Evolutionary conservation across 345 rosid genomes (phyloP).

Genomic region (Salix caprea): DNA sequence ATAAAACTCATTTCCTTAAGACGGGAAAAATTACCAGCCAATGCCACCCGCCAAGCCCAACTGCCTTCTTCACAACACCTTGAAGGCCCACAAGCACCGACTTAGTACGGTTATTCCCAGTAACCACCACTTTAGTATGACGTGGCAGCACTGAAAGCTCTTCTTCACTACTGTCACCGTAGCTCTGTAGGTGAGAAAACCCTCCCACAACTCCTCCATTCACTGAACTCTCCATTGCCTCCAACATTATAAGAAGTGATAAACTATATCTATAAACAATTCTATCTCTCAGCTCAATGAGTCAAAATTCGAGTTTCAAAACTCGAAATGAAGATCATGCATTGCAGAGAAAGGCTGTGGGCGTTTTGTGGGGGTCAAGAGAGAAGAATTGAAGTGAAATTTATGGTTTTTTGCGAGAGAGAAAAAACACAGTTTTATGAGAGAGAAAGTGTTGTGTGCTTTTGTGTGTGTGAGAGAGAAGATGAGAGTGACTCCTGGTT

Average conservation of each 20-base stretch:
- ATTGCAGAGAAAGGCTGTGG: slow-evolving; percentile 42
- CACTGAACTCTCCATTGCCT: slow-evolving; percentile 61
- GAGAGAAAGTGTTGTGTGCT: slow-evolving; percentile 12
- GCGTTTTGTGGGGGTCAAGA: slow-evolving; percentile 18
- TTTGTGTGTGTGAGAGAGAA: slow-evolving; percentile 2
- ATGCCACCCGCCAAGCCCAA: slow-evolving; percentile 98
- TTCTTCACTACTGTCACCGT: slow-evolving; percentile 80
- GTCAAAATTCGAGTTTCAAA: slow-evolving; percentile 19
- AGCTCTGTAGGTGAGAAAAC: slow-evolving; percentile 67
- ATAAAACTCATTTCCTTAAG: slow-evolving; percentile 1
- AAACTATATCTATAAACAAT: neutral
- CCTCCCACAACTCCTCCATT: slow-evolving; percentile 32
- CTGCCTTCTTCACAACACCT: slow-evolving; percentile 95
- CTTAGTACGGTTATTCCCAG: slow-evolving; percentile 96
- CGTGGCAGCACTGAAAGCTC: slow-evolving; percentile 90
- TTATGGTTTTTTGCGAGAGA: slow-evolving; percentile 32
- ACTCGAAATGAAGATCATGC: slow-evolving; percentile 46
- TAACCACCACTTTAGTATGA: slow-evolving; percentile 90
- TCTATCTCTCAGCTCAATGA: neutral
- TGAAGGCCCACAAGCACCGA: slow-evolving; percentile 93
- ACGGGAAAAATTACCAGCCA: slow-evolving; percentile 65
- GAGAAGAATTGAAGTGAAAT: slow-evolving; percentile 20
- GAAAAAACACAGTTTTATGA: slow-evolving; percentile 44
- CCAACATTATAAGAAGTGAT: slow-evolving; percentile 41
- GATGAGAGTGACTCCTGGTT: slow-evolving; percentile 41